These are phyloP conservation scores for Boletus sensibilis DNA, from an alignment of 768 basidiomycete genomes.

Conservation along the genomic window DNA sequence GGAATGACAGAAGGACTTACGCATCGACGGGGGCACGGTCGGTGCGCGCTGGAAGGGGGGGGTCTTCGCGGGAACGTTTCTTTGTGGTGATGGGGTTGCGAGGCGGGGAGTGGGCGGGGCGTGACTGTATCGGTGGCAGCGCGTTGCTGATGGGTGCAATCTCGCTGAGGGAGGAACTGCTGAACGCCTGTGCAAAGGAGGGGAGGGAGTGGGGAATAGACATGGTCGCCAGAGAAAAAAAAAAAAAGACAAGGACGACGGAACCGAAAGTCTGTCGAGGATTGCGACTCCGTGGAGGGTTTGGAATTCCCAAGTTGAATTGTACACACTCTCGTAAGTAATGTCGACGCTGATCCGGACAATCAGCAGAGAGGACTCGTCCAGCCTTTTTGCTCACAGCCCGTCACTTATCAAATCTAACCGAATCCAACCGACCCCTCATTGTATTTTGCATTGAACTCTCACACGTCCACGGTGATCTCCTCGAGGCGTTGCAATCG, in stretches of 20 bases:
- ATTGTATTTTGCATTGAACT: no score
- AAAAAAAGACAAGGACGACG: background rate
- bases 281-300: background rate
- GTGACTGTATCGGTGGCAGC: conserved; percentile 63
- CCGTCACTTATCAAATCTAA: background rate
- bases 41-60: conserved; percentile 26
- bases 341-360: background rate
- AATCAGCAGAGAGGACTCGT: background rate
- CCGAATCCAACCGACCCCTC: background rate
- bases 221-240: conserved; percentile 30
- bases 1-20: conserved; percentile 37
- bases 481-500: conserved; percentile 2
- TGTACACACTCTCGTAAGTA: conserved; percentile 5
- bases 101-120: conserved; percentile 30
- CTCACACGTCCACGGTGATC: no score
- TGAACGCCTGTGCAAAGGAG: conserved; percentile 78
- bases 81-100: conserved; percentile 22
- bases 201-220: conserved; percentile 64
- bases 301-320: background rate
- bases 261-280: conserved; percentile 14
- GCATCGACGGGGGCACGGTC: conserved; percentile 31
- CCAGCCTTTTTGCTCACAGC: background rate
- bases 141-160: conserved; percentile 52
- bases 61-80: conserved; percentile 49
- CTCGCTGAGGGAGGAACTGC: conserved; percentile 50